Evolutionary conservation across 805 yeast genomes (phyloP).

Genomic region (Priceomyces medius): DNA sequence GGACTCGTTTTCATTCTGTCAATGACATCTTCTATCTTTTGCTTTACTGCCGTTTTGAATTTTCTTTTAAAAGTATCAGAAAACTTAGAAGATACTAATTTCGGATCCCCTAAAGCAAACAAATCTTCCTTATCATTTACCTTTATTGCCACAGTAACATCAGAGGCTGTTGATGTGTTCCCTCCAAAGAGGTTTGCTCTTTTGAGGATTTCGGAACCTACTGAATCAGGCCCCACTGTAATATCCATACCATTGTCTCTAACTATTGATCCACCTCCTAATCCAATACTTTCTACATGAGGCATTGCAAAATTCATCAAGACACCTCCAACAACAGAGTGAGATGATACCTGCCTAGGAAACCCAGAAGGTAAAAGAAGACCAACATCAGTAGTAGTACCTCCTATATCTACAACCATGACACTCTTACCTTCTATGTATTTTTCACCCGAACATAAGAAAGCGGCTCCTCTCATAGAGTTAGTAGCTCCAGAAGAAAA

Average conservation of each 20-base stretch:
- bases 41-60: slow-evolving; percentile 17
- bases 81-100: slow-evolving; percentile 18
- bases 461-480: slow-evolving; percentile 49
- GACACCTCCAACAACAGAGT: slow-evolving; percentile 47
- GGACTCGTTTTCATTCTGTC: slow-evolving; percentile 47
- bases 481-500: slow-evolving; percentile 52
- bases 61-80: neutral
- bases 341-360: slow-evolving; percentile 47
- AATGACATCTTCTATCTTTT: slow-evolving; percentile 37
- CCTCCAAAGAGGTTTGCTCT: slow-evolving; percentile 45
- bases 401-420: slow-evolving; percentile 47
- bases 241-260: slow-evolving; percentile 20
- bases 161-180: slow-evolving; percentile 37
- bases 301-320: slow-evolving; percentile 52
- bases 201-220: slow-evolving; percentile 38
- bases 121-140: slow-evolving; percentile 5
- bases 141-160: slow-evolving; percentile 27
- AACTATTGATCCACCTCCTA: slow-evolving; percentile 52
- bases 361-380: slow-evolving; percentile 44
- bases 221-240: slow-evolving; percentile 49
- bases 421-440: slow-evolving; percentile 6
- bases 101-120: slow-evolving; percentile 24
- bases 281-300: slow-evolving; percentile 48
- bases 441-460: too few relatives aligned
- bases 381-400: slow-evolving; percentile 54